These are phyloP conservation scores for Rubia tinctorum DNA, from an alignment of 305 asterid species.

Conservation along the genomic window DNA sequence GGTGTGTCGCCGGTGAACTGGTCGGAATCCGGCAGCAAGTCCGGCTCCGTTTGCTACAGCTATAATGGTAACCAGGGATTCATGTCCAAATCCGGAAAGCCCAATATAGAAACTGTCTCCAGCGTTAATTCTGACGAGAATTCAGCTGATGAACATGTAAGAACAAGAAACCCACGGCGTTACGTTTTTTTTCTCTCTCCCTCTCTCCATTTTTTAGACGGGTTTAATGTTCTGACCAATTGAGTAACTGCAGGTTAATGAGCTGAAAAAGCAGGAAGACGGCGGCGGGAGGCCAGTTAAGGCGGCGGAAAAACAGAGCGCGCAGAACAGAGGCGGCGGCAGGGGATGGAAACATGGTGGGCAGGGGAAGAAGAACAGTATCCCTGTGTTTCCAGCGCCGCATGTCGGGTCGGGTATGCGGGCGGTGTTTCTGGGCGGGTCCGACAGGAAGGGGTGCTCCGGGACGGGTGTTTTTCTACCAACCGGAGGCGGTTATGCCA, in stretches of 20 bases:
- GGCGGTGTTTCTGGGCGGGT: constrained; percentile 67
- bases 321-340: constrained; percentile 12
- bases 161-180: constrained; percentile 2
- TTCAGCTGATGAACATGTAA: constrained; percentile 14
- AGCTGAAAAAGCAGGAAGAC: constrained; percentile 36
- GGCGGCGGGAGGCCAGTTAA: constrained; percentile 32
- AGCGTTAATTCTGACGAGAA: constrained; percentile 20
- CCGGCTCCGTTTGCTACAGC: constrained; percentile 14
- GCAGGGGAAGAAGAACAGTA: constrained; percentile 5
- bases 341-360: constrained; percentile 16
- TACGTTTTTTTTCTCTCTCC: background rate
- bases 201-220: background rate
- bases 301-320: constrained; percentile 21
- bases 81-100: constrained; percentile 15
- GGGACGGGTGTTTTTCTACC: constrained; percentile 91
- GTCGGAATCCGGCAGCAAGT: constrained; percentile 15
- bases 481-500: constrained; percentile 21
- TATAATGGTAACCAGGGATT: constrained; percentile 11
- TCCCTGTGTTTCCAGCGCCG: background rate
- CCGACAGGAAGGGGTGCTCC: constrained; percentile 38
- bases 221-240: background rate
- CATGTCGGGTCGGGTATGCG: constrained; percentile 66
- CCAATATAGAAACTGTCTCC: constrained; percentile 7
- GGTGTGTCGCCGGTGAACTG: constrained; percentile 6
- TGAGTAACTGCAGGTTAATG: constrained; percentile 30